A percentile compares a stretch with the other conserved stretches of the same genome.
These are phyloP conservation scores for Penicillium riverlandense DNA, from an alignment of 495 filamentous ascomycete genomes.

Conservation along the genomic window DNA sequence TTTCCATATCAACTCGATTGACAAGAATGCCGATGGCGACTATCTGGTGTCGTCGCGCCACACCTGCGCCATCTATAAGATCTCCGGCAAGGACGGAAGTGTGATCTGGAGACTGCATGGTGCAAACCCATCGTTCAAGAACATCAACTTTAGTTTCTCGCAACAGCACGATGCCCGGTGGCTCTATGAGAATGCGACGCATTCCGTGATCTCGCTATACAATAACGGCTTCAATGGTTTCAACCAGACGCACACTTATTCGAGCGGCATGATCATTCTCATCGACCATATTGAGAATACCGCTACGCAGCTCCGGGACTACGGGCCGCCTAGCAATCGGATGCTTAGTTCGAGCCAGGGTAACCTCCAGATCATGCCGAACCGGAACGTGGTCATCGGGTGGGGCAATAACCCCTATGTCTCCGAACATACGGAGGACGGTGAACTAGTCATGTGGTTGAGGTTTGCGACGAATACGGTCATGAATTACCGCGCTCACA, in stretches of 20 bases:
- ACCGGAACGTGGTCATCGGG: slow-evolving; percentile 50
- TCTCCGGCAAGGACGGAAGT: slow-evolving; percentile 50
- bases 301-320: slow-evolving; percentile 39
- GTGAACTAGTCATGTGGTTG: slow-evolving; percentile 44
- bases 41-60: slow-evolving; percentile 56
- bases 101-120: slow-evolving; percentile 54
- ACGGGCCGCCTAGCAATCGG: slow-evolving; percentile 29
- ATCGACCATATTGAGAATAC: slow-evolving; percentile 47
- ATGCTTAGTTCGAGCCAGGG: slow-evolving; percentile 54
- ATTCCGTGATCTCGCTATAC: slow-evolving; percentile 46
- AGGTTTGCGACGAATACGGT: slow-evolving; percentile 24
- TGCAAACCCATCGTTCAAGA: slow-evolving; percentile 37
- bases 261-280: slow-evolving; percentile 51
- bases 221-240: slow-evolving; percentile 49
- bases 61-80: slow-evolving; percentile 50
- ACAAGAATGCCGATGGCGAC: slow-evolving; percentile 49
- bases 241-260: slow-evolving; percentile 40
- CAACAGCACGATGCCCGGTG: slow-evolving; percentile 59
- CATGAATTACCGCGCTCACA: slow-evolving; percentile 41
- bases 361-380: slow-evolving; percentile 50
- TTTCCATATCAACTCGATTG: slow-evolving; percentile 60
- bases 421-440: slow-evolving; percentile 50
- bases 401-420: slow-evolving; percentile 54
- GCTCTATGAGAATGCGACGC: slow-evolving; percentile 43
- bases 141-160: slow-evolving; percentile 48